Conservation (phyloP, 2,329 filamentous ascomycete species). For the Didymella segeticola region DNA sequence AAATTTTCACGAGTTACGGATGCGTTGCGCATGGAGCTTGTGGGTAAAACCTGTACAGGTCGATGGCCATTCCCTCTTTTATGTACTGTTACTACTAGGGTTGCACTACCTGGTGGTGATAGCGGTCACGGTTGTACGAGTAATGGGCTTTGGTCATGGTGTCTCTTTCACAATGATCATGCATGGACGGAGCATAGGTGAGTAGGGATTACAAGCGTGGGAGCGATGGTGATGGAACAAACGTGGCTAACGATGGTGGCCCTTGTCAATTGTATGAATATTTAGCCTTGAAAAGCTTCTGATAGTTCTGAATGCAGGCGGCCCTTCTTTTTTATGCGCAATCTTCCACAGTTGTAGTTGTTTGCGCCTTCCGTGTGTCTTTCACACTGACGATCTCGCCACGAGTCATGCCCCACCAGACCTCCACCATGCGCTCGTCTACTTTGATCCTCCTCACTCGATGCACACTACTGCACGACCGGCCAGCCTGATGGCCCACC, state of each 20-base stretch:
- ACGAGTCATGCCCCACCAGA: slow-evolving; percentile 17
- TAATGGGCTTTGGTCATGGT: slow-evolving; percentile 35
- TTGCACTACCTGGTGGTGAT: neutral
- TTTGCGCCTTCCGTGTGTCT: neutral
- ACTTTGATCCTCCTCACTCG: neutral
- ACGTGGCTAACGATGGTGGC: slow-evolving; percentile 38
- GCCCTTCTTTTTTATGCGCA: slow-evolving; percentile 18
- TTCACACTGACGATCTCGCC: neutral
- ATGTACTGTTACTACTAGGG: slow-evolving; percentile 27
- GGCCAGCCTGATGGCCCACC: slow-evolving; percentile 6
- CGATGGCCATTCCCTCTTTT: slow-evolving; percentile 34
- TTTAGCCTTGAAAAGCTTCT: slow-evolving; percentile 39
- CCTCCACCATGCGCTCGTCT: neutral
- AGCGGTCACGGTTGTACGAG: slow-evolving; percentile 36
- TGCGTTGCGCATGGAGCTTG: slow-evolving; percentile 41
- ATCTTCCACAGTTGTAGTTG: neutral
- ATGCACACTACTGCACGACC: slow-evolving; percentile 1
- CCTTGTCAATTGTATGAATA: slow-evolving; percentile 49
- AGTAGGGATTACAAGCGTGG: slow-evolving; percentile 17
- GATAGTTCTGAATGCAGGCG: slow-evolving; percentile 38
- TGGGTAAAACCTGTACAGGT: slow-evolving; percentile 27
- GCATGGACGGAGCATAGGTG: slow-evolving; percentile 8
- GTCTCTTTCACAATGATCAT: slow-evolving; percentile 9
- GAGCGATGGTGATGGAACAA: slow-evolving; percentile 5
- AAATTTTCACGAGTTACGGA: slow-evolving; percentile 22